Percentiles rank a stretch among this genome's conserved stretches.
Conservation (phyloP, 2,329 filamentous ascomycete genomes). For the Arthrocladium fulminans region DNA sequence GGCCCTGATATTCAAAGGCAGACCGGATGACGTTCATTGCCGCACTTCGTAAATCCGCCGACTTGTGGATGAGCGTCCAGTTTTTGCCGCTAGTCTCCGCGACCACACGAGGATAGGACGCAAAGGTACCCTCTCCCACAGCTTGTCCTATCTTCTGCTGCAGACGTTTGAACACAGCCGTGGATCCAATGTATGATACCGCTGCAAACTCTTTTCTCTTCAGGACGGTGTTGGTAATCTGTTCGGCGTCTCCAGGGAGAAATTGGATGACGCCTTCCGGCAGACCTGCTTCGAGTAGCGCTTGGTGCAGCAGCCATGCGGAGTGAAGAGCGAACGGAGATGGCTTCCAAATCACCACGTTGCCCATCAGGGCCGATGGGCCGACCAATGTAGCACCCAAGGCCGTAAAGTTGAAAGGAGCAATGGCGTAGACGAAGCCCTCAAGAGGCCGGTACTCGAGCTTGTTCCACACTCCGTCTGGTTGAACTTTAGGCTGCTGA, state of each 20-base stretch:
- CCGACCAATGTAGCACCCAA: constrained; percentile 31
- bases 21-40: constrained; percentile 74
- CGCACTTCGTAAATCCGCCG: constrained; percentile 69
- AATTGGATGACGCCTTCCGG: constrained; percentile 33
- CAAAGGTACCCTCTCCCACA: constrained; percentile 55
- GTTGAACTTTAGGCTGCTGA: constrained; percentile 29
- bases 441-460: constrained; percentile 28
- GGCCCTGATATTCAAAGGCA: constrained; percentile 83
- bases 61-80: constrained; percentile 73
- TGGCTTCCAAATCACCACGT: constrained; percentile 38
- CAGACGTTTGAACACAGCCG: constrained; percentile 31
- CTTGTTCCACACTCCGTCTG: constrained; percentile 10
- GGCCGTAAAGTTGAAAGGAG: constrained; percentile 38
- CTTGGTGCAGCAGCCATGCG: constrained; percentile 31
- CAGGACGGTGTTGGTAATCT: constrained; percentile 29
- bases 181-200: constrained; percentile 32
- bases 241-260: constrained; percentile 31
- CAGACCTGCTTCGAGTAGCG: constrained; percentile 34
- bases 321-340: constrained; percentile 28
- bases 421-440: constrained; percentile 35
- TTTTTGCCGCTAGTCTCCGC: constrained; percentile 64
- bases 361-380: constrained; percentile 31
- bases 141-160: constrained; percentile 27
- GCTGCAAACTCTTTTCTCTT: constrained; percentile 30
- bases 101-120: constrained; percentile 77